Base-by-base conservation (phyloP, 148 eudicot genomes). In the Dysphania ambrosioides region DNA sequence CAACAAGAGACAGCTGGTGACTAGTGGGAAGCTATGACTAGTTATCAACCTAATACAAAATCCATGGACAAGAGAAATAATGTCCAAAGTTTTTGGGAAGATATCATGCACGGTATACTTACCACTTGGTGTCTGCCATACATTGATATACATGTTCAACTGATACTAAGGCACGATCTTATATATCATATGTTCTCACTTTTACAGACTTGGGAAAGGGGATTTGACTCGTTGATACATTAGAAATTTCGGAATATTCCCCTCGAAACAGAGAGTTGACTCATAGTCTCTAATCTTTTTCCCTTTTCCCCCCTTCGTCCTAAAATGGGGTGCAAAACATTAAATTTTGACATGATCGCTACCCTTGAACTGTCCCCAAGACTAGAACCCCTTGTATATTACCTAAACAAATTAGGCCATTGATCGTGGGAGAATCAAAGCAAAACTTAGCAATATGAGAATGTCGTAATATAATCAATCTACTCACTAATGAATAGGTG, bases 231-330 rank as follows among this genome's bases (percentile, higher is more conserved):
- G 16, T 38, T 68, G 71, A 57, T 42, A 68, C 21, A 68, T 41
- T 76, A 41, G 60, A 2, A 55, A 57, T 21, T 56, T n/a, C 6
- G 40, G 79, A 76, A 76, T 76, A 76, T 76, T 76, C 79, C 29
- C 42, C 62, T 30, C 3, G 8, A 36, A 18, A 38, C 57, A 38
- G 72, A 66, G 38, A 75, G 53, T 75, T 75, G 78, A 75, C 78
- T 56, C 62, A 16, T 30, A 11, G 36, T 7, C 13, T 30, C 42
- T 59, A 18, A n/a, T n/a, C 0, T 61, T 26, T 40, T 40, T 72
- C 7, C 32, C 51, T 47, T 6, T 49, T 41, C 59, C 29, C 8
- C 38, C 24, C 53, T 34, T 72, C 59, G 24, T 40, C 35, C 59
- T 30, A 29, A 30, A n/a, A n/a, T 67, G 38, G 19, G 71, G 32